Evolutionary conservation across 495 filamentous ascomycete species (phyloP).

Genomic region (Hyaloscypha variabilis): DNA sequence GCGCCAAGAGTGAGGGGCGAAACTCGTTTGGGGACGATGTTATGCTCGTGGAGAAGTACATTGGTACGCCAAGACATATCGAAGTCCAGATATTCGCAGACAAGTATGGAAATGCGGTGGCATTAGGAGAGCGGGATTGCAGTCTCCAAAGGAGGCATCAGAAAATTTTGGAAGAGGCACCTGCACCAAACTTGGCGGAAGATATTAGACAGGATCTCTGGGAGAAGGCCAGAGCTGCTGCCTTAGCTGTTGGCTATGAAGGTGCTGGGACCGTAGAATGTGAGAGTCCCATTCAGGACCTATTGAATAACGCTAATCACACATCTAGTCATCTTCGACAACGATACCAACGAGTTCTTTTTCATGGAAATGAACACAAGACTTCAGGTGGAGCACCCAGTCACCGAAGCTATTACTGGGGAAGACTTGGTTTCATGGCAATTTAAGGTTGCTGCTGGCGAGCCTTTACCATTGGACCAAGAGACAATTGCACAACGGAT

Average conservation of each 20-base stretch:
- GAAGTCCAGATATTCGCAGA: conserved; percentile 99
- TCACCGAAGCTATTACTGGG: conserved; percentile 95
- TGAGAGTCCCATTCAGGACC: conserved; percentile 14
- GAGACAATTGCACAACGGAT: conserved; percentile 79
- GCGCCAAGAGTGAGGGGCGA: conserved; percentile 85
- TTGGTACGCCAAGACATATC: conserved; percentile 91
- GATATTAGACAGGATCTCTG: conserved; percentile 83
- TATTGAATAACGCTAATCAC: neutral
- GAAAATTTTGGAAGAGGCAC: conserved; percentile 97
- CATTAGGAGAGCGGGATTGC: conserved; percentile 84
- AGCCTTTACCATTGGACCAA: conserved; percentile 83
- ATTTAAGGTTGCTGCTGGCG: conserved; percentile 87
- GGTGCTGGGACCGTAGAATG: conserved; percentile 96
- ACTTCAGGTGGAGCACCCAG: conserved; percentile 95
- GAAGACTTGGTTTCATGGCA: conserved; percentile 97
- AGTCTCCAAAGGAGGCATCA: conserved; percentile 90
- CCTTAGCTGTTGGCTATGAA: conserved; percentile 90
- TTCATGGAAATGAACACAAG: conserved; percentile 99
- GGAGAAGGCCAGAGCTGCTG: conserved; percentile 89
- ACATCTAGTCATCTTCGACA: conserved; percentile 76
- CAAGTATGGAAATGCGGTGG: conserved; percentile 80
- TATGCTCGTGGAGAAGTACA: conserved; percentile 97
- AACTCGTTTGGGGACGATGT: conserved; percentile 95
- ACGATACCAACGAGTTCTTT: conserved; percentile 89
- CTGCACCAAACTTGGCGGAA: conserved; percentile 83